Percentiles rank a stretch among this genome's conserved stretches.
Evolutionary conservation across 1,284 basidiomycete genomes (phyloP).

Genomic region (Cryptococcus maquisensis): DNA sequence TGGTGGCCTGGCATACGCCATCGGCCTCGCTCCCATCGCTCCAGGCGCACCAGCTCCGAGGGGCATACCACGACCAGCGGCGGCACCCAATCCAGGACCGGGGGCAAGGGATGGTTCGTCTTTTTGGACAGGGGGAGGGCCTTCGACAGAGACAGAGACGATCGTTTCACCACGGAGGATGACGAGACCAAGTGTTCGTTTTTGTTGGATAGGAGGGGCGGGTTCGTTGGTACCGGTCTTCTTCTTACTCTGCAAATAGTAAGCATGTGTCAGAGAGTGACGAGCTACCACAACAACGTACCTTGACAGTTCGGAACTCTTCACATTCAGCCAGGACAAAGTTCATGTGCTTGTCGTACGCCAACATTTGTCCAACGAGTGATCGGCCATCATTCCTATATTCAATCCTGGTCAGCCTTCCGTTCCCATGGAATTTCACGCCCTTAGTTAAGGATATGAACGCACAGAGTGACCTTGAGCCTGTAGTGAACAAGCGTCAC

Average conservation of each 20-base stretch:
- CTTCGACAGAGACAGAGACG: slow-evolving; percentile 91
- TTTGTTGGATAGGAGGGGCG: slow-evolving; percentile 87
- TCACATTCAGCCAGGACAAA: slow-evolving; percentile 96
- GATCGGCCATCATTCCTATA: slow-evolving; percentile 83
- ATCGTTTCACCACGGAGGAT: slow-evolving; percentile 96
- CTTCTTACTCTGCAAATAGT: slow-evolving; percentile 43
- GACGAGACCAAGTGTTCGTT: slow-evolving; percentile 89
- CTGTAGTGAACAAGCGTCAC: slow-evolving; percentile 96
- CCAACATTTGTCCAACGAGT: slow-evolving; percentile 96
- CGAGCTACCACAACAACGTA: slow-evolving; percentile 5
- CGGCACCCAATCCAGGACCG: slow-evolving; percentile 90
- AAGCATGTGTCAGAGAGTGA: neutral
- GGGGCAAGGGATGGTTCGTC: slow-evolving; percentile 64
- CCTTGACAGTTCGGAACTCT: slow-evolving; percentile 79
- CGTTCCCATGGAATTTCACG: neutral
- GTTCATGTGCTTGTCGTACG: slow-evolving; percentile 99
- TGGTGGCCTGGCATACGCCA: slow-evolving; percentile 63
- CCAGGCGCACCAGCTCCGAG: slow-evolving; percentile 73
- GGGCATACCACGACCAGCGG: slow-evolving; percentile 96
- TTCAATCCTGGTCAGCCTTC: too few relatives aligned
- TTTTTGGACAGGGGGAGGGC: slow-evolving; percentile 91
- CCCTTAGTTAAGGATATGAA: slow-evolving; percentile 1
- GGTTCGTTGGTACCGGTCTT: slow-evolving; percentile 51
- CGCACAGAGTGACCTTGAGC: slow-evolving; percentile 84
- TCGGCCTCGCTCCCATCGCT: slow-evolving; percentile 71